These are phyloP conservation scores for Nasturtium officinale DNA, from an alignment of 345 rosid genomes.

Conservation along the genomic window DNA sequence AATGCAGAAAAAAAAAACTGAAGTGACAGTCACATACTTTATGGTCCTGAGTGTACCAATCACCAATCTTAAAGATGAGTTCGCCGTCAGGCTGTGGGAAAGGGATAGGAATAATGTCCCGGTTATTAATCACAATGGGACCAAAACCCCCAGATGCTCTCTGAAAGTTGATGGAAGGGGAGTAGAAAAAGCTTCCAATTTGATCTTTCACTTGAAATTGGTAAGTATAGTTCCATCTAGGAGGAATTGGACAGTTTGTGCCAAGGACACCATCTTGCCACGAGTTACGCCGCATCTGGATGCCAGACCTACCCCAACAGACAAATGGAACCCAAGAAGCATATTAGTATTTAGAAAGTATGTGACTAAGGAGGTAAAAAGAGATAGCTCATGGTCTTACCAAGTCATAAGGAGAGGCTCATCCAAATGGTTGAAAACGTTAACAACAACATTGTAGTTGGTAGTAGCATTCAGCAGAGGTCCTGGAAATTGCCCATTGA, in stretches of 20 bases:
- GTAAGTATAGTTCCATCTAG: constrained; percentile 71
- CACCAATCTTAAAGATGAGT: constrained; percentile 66
- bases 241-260: constrained; percentile 82
- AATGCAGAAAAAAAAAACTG: not conserved
- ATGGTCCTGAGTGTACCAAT: constrained; percentile 85
- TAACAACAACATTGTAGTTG: constrained; percentile 68
- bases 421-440: constrained; percentile 69
- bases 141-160: constrained; percentile 97
- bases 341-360: not conserved
- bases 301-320: constrained; percentile 67
- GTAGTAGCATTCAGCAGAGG: constrained; percentile 75
- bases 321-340: constrained; percentile 10
- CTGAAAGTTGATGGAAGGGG: constrained; percentile 79
- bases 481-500: constrained; percentile 79
- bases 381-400: constrained; percentile 42
- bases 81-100: constrained; percentile 82
- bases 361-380: not conserved
- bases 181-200: constrained; percentile 92
- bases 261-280: constrained; percentile 96
- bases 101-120: constrained; percentile 66
- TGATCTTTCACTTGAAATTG: constrained; percentile 94
- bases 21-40: constrained; percentile 55
- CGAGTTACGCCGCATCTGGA: constrained; percentile 80
- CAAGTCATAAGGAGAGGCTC: constrained; percentile 82
- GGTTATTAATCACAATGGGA: constrained; percentile 68